Percentiles rank a stretch among this genome's conserved stretches.
phyloP scores from a whole-genome alignment of 306 rosid species.

The Cicer chorassanicum region DNA sequence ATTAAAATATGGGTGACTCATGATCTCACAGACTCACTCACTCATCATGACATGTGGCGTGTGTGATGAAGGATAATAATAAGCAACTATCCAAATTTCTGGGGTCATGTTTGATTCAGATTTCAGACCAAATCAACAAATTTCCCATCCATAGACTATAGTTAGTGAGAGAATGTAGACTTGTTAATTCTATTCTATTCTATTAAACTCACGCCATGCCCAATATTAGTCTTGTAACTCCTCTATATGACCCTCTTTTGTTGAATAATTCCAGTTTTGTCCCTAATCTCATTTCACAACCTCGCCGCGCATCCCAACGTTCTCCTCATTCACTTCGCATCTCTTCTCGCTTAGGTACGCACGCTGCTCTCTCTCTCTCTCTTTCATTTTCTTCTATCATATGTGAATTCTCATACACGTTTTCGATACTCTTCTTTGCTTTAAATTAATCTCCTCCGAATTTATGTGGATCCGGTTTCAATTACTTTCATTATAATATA shows the following conservation, averaged over 20 bases:
- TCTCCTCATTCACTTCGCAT: conserved; percentile 38
- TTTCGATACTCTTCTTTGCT: not conserved
- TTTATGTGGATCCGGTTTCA: not conserved
- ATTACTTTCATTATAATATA: not conserved
- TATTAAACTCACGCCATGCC: conserved; percentile 25
- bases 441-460: not conserved
- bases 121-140: not conserved
- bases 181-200: not conserved
- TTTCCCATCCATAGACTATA: not conserved
- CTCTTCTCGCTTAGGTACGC: conserved; percentile 51
- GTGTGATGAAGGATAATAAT: not conserved
- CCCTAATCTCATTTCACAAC: conserved; percentile 42
- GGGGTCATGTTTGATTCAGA: not conserved
- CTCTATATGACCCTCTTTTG: conserved; percentile 13
- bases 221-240: not conserved
- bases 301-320: conserved; percentile 29
- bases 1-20: too few relatives aligned
- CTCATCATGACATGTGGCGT: not conserved
- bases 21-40: too few relatives aligned
- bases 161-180: too few relatives aligned
- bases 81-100: not conserved
- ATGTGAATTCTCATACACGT: not conserved
- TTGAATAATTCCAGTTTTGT: conserved; percentile 42
- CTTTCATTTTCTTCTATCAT: not conserved
- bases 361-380: not conserved